Conservation (phyloP, 2,329 filamentous ascomycete species). For the Sporothrix humicola region DNA sequence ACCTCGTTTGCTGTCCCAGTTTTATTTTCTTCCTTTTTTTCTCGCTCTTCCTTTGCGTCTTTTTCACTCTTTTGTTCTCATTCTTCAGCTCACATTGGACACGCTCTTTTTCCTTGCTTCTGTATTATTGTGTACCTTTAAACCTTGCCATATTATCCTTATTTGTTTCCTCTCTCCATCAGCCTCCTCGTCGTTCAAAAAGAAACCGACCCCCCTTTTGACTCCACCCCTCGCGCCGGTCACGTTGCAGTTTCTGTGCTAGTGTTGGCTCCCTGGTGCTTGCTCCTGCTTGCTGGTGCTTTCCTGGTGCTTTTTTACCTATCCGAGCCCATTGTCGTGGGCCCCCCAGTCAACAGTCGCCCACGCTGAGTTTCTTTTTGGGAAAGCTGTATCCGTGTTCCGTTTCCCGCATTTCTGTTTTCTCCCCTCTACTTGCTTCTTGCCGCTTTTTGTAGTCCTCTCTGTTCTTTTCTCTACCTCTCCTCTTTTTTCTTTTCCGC, state of each 20-base stretch:
- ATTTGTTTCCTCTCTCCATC: background rate
- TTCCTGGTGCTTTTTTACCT: background rate
- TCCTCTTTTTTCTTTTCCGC: conserved; percentile 1
- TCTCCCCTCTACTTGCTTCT: background rate
- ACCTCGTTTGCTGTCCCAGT: conserved; percentile 11
- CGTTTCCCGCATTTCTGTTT: background rate
- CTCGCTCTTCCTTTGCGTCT: background rate
- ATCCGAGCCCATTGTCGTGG: conserved; percentile 9
- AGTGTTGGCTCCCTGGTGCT: conserved; percentile 22
- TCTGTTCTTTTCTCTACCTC: background rate
- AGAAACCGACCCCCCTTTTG: conserved; percentile 16
- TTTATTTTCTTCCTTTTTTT: background rate
- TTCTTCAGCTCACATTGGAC: conserved; percentile 15
- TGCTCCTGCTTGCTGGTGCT: background rate
- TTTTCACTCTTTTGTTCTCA: background rate
- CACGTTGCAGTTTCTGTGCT: conserved; percentile 35
- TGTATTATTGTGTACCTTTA: no score
- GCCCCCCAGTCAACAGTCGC: background rate
- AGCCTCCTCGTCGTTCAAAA: background rate
- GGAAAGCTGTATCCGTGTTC: conserved; percentile 11
- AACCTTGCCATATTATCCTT: background rate
- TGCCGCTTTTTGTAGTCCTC: background rate
- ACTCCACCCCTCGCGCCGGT: conserved; percentile 29
- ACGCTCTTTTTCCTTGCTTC: background rate
- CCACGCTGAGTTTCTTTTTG: background rate